Conservation (phyloP, 2,329 filamentous ascomycete genomes). For the Pseudocercospora ulei region DNA sequence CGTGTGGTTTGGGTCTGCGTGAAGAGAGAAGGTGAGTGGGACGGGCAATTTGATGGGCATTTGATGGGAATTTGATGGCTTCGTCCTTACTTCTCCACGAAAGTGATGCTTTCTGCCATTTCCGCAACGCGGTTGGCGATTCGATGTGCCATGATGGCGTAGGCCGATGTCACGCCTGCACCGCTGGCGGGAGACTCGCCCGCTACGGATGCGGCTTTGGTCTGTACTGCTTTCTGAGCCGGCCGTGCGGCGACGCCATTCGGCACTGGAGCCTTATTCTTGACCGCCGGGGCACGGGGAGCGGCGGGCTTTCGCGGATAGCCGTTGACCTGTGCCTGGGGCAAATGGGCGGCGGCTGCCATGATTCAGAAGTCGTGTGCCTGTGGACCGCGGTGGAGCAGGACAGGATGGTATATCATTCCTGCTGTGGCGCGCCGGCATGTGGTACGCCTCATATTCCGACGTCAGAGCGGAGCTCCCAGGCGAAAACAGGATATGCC, state of each 20-base stretch:
- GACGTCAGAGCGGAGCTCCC: constrained; percentile 7
- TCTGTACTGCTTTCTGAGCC: constrained; percentile 23
- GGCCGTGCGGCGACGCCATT: constrained; percentile 18
- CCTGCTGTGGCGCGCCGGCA: constrained; percentile 7
- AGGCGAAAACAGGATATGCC: constrained; percentile 10
- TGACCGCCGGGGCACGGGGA: constrained; percentile 14
- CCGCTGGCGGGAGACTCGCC: constrained; percentile 25
- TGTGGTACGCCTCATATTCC: constrained; percentile 8
- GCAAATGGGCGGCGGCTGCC: constrained; percentile 21
- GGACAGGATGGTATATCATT: no score
- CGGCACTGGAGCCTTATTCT: constrained; percentile 20
- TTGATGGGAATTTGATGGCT: background rate
- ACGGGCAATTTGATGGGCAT: constrained; percentile 5
- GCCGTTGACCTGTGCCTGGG: constrained; percentile 24
- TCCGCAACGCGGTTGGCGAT: constrained; percentile 46
- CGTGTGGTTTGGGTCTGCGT: constrained; percentile 23
- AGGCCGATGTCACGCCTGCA: constrained; percentile 37
- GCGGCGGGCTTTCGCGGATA: constrained; percentile 25
- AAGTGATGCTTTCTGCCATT: constrained; percentile 47
- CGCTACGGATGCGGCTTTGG: constrained; percentile 33
- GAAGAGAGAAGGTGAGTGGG: constrained; percentile 9
- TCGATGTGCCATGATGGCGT: constrained; percentile 44
- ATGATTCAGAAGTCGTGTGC: constrained; percentile 14
- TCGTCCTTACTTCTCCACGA: constrained; percentile 38
- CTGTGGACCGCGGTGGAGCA: no score